These are phyloP conservation scores for Salvia miltiorrhiza DNA, from an alignment of 257 asterid genomes.

Conservation along the genomic window DNA sequence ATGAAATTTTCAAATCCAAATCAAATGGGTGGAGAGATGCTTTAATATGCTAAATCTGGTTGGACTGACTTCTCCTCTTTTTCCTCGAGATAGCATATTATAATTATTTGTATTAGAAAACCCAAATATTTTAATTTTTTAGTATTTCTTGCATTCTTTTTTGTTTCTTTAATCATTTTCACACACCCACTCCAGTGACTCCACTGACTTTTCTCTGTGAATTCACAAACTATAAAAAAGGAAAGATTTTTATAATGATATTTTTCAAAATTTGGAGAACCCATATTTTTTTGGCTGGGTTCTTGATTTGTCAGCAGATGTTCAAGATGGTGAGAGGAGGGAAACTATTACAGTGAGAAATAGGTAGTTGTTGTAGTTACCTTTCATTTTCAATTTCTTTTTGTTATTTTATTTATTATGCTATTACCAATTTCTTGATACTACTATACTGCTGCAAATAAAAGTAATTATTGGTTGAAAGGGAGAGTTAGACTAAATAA, in stretches of 20 bases:
- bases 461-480: slow-evolving; percentile 42
- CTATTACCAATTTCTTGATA: slow-evolving; percentile 21
- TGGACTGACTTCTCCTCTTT: slow-evolving; percentile 31
- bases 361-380: slow-evolving; percentile 14
- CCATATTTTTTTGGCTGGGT: background rate
- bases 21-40: slow-evolving; percentile 53
- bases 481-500: slow-evolving; percentile 29
- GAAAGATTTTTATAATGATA: background rate
- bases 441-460: slow-evolving; percentile 19
- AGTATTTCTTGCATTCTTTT: no score
- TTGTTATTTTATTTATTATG: background rate
- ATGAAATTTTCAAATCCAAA: background rate
- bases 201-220: slow-evolving; percentile 31
- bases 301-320: slow-evolving; percentile 16
- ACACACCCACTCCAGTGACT: slow-evolving; percentile 15
- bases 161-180: slow-evolving; percentile 17
- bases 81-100: slow-evolving; percentile 18
- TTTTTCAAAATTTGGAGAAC: background rate
- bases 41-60: slow-evolving; percentile 35
- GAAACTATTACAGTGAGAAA: slow-evolving; percentile 19
- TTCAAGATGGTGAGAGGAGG: slow-evolving; percentile 31
- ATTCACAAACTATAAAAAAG: background rate
- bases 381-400: slow-evolving; percentile 14
- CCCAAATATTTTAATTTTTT: background rate
- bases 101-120: background rate